Evolutionary conservation across 768 basidiomycete species (phyloP), one percentile per base, ranked within the genome.

Genomic region (Baorangia bicolor): DNA sequence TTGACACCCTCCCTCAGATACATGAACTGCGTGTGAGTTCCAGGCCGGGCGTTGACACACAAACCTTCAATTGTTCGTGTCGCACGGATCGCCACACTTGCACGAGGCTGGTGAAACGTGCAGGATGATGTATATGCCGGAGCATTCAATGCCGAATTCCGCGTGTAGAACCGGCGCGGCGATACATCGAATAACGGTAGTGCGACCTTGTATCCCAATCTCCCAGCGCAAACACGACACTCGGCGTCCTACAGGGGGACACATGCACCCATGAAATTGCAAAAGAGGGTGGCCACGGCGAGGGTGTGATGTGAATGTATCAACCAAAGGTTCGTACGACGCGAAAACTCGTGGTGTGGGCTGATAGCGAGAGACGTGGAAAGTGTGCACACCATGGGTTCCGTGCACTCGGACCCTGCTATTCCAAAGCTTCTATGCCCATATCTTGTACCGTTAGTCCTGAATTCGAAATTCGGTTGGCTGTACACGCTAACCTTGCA

Each of bases 401-500:
- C 33, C n/a, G 3, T 46, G 34, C 30, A 37, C 27, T 42, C 33
- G 13, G 34, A 18, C 35, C 30, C 20, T 31, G 11, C 27, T 14
- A 2, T 18, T 35, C 46, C 28, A 30, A 30, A 37, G 28, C 37
- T 23, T 23, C 33, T 16, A 12, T 8, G 21, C n/a, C n/a, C 27
- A 25, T 41, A 30, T 23, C 34, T 21, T 43, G 33, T 31, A 23
- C 31, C 21, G 25, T 52, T 45, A 38, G 39, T 35, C 25, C 5
- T 27, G 48, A 51, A 31, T 49, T 53, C 40, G 49, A 58, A 65
- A 58, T 58, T 58, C 51, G 34, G 20, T 37, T 47, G 31, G 35
- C 23, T 13, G 23, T 16, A 31, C 11, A 47, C 11, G 48, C 47
- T 28, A 30, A 65, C 55, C 50, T 45, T 25, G 50, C 20, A 43